Conservation (phyloP, 2,329 filamentous ascomycete species). For the Cordyceps pruinosa region DNA sequence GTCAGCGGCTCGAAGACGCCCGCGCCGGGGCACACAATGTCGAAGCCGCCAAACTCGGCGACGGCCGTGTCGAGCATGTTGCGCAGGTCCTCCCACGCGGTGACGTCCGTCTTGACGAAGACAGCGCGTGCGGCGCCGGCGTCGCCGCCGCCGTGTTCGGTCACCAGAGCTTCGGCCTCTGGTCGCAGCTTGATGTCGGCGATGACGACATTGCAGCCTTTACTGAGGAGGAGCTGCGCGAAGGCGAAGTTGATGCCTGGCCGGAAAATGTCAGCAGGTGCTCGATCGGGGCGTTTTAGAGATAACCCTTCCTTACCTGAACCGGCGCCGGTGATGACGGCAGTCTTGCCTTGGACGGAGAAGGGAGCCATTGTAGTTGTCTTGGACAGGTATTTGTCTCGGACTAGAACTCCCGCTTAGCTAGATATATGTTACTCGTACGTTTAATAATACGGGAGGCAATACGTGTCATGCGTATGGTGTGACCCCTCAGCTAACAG, state of each 20-base stretch:
- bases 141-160: conserved; percentile 15
- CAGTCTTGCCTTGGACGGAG: conserved; percentile 21
- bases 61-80: conserved; percentile 29
- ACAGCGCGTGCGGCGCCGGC: conserved; percentile 22
- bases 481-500: neutral
- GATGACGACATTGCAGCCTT: conserved; percentile 38
- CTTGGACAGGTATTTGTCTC: too few species aligned
- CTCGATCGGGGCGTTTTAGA: neutral
- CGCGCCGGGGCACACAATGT: conserved; percentile 39
- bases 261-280: neutral
- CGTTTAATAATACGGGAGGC: too few species aligned
- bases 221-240: conserved; percentile 33
- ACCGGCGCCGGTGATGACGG: conserved; percentile 24
- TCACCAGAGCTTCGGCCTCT: conserved; percentile 32
- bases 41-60: conserved; percentile 30
- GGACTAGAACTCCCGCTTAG: too few species aligned
- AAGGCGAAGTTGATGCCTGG: conserved; percentile 39
- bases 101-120: conserved; percentile 39
- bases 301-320: conserved; percentile 16
- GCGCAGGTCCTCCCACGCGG: conserved; percentile 32
- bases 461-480: too few species aligned
- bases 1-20: conserved; percentile 40
- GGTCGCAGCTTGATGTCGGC: conserved; percentile 37
- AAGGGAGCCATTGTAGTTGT: conserved; percentile 17
- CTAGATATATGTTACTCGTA: too few species aligned